Evolutionary conservation across 2,329 filamentous ascomycete genomes (phyloP).

Genomic region (Neopestalotiopsis clavispora): DNA sequence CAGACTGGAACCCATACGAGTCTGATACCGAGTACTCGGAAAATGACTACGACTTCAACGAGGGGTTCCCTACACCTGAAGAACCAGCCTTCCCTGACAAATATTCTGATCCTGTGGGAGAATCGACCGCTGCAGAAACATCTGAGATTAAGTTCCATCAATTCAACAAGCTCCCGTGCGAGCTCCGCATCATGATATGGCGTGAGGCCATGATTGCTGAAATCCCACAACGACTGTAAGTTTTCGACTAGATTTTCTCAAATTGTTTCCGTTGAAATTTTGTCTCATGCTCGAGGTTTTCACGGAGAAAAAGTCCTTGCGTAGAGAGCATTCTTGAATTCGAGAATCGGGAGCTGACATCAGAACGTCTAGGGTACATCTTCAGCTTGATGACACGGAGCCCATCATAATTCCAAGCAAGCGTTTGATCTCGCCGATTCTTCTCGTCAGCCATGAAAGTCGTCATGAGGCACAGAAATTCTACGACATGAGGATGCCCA

Average conservation of each 20-base stretch:
- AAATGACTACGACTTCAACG: too few relatives aligned
- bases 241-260: not conserved
- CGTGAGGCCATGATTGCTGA: not conserved
- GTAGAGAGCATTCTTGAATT: too few relatives aligned
- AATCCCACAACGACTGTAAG: not conserved
- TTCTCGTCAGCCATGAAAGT: not conserved
- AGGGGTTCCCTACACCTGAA: too few relatives aligned
- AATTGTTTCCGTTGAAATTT: too few relatives aligned
- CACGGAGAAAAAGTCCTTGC: too few relatives aligned
- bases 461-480: not conserved
- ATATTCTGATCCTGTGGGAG: too few relatives aligned
- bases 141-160: not conserved
- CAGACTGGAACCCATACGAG: too few relatives aligned
- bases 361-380: not conserved
- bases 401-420: not conserved
- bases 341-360: too few relatives aligned
- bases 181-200: not conserved
- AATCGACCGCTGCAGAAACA: too few relatives aligned
- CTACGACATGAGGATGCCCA: not conserved
- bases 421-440: not conserved
- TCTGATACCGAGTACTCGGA: too few relatives aligned
- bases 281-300: too few relatives aligned
- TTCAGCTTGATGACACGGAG: not conserved
- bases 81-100: too few relatives aligned
- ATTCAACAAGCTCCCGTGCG: not conserved